Evolutionary conservation across 2,329 filamentous ascomycete genomes (phyloP).

Genomic region (Trichophyton rubrum): DNA sequence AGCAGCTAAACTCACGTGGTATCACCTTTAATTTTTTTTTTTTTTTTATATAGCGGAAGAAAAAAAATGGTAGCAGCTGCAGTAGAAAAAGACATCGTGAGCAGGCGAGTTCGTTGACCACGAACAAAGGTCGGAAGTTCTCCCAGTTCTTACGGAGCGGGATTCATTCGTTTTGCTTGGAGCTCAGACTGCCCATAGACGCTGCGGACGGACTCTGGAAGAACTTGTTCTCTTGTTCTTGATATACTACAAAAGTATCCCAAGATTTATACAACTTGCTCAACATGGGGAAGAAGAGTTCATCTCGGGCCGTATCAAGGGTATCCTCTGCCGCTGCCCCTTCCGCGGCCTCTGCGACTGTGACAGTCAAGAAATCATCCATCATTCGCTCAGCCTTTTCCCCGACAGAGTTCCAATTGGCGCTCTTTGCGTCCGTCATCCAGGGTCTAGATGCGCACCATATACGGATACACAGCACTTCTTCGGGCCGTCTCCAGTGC

Average conservation of each 20-base stretch:
- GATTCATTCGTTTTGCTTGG: not conserved
- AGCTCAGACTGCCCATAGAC: not conserved
- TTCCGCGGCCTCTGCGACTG: conserved; percentile 25
- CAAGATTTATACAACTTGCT: not conserved
- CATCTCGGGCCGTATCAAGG: conserved; percentile 32
- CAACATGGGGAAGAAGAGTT: conserved; percentile 37
- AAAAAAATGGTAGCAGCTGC: not conserved
- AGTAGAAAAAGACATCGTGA: not conserved
- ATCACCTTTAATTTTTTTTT: conserved; percentile 10
- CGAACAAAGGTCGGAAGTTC: not conserved
- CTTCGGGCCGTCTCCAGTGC: conserved; percentile 38
- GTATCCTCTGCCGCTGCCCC: conserved; percentile 32
- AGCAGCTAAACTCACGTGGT: conserved; percentile 5
- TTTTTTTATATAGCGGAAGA: not conserved
- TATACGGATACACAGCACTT: conserved; percentile 41
- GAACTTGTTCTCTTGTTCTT: not conserved
- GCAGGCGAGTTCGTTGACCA: not conserved
- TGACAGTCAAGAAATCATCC: conserved; percentile 34
- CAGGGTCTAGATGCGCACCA: conserved; percentile 42
- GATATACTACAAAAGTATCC: not conserved
- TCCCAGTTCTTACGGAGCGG: not conserved
- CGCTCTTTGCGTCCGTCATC: conserved; percentile 42
- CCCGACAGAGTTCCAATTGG: conserved; percentile 39
- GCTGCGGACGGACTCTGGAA: not conserved
- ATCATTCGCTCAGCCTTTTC: conserved; percentile 40